These are phyloP conservation scores for Parasitella parasitica DNA, from an alignment of 371 early-diverging fungal genomes.

Conservation along the genomic window DNA sequence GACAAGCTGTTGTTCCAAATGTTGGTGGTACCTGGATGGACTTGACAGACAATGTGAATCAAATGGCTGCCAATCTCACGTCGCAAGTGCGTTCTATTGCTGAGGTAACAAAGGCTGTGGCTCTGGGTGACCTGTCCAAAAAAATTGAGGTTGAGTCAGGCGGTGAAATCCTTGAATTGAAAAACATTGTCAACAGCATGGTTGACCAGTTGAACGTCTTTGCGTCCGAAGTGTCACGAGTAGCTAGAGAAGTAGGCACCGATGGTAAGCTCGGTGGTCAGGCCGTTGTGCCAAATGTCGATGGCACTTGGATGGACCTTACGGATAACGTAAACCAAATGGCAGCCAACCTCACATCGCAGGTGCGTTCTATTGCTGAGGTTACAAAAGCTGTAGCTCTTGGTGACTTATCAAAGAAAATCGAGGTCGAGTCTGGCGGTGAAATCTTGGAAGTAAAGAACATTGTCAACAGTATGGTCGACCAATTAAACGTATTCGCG, in stretches of 20 bases:
- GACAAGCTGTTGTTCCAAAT: conserved; percentile 54
- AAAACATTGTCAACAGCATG: conserved; percentile 21
- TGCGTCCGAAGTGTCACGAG: conserved; percentile 23
- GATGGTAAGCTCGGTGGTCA: conserved; percentile 36
- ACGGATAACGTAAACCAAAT: conserved; percentile 58
- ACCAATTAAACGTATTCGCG: conserved; percentile 39
- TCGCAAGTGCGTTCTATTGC: conserved; percentile 60
- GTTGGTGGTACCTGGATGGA: conserved; percentile 66
- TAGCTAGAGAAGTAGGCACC: conserved; percentile 22
- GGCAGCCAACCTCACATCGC: conserved; percentile 41
- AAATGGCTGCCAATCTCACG: conserved; percentile 63
- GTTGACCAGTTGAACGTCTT: conserved; percentile 23
- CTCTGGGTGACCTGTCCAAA: conserved; percentile 48
- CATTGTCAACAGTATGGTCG: conserved; percentile 45
- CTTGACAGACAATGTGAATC: conserved; percentile 62
- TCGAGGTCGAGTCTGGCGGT: conserved; percentile 28
- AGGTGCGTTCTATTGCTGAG: conserved; percentile 44
- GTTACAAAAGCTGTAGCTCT: conserved; percentile 36
- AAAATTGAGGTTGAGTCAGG: conserved; percentile 36
- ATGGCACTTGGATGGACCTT: conserved; percentile 61
- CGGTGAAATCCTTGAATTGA: conserved; percentile 24
- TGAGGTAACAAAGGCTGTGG: conserved; percentile 58
- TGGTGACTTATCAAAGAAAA: conserved; percentile 48
- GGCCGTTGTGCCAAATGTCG: conserved; percentile 46
- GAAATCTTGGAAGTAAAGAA: conserved; percentile 37